Base-by-base conservation (phyloP, 176 grass and related monocot species). In the Triticum monococcum region DNA sequence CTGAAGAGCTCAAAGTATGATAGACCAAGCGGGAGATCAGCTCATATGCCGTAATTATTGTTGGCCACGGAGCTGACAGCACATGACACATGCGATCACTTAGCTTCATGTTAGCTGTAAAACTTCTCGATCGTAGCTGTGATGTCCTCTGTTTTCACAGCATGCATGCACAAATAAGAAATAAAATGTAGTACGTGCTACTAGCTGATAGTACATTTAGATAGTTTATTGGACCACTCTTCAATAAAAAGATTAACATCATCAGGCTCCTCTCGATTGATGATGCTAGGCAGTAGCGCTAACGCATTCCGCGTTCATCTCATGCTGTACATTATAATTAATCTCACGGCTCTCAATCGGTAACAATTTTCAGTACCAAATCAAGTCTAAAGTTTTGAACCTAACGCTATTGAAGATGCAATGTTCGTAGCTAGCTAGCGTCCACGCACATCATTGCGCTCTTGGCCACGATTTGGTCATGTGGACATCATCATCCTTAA, bases 1-100 rank as follows among this genome's bases (percentile, higher is more conserved):
- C 40, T 10, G 3, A 11, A 41, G 2, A 41, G 40, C 38, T 40
- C 7, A 43, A 75, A 81, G 28, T 64, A 31, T 64, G 3, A 28
- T 14, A 13, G 22, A 65, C 52, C 23, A 28, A 59, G 16, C 45
- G 7, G 63, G 20, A 18, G 59, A 54, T 32, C 68, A 63, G 10
- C 71, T 24, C 80, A 87, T n/a, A 7, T 33, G 89, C 66, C 59
- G 13, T 64, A 84, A 87, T 90, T 57, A 87, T 87, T 84, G 75
- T 9, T 74, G 67, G 68, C 80, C 59, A 73, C 11, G n/a, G 79
- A 23, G 41, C 50, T 35, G 76, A n/a, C 67, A n/a, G 23, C 30
- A 54, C 41, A 45, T 65, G 14, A 7, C 84, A 83, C 84, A 78
- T 90, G 84, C 64, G 12, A 23, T 79, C 56, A n/a, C 40, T 64